A percentile compares a stretch with the other conserved stretches of the same genome.
Evolutionary conservation across 768 basidiomycete species (phyloP).

Genomic region (Arthromyces matolae): DNA sequence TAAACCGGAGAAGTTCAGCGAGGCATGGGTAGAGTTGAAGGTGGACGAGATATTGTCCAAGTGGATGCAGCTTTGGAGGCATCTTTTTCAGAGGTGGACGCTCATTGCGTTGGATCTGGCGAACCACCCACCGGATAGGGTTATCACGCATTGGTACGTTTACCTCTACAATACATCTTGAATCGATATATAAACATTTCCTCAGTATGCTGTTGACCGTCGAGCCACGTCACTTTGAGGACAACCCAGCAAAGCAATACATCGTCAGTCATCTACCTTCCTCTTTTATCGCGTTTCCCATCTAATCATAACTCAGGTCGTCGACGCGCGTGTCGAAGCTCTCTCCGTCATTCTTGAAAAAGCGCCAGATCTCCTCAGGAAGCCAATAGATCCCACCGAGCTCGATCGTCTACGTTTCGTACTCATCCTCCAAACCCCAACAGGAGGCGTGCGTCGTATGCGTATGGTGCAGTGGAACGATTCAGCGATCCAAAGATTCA

Average conservation of each 20-base stretch:
- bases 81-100: constrained; percentile 7
- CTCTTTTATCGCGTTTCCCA: neutral
- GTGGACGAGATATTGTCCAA: constrained; percentile 5
- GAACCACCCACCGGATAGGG: constrained; percentile 12
- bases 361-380: constrained; percentile 2
- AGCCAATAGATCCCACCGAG: constrained; percentile 12
- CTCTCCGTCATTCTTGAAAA: neutral
- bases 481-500: neutral
- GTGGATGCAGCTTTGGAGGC: constrained; percentile 13
- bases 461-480: constrained; percentile 14
- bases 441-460: constrained; percentile 4
- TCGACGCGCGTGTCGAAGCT: constrained; percentile 1
- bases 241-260: constrained; percentile 8
- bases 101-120: constrained; percentile 11
- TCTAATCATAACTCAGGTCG: too few species aligned
- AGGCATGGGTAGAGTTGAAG: constrained; percentile 12
- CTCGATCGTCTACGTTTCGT: constrained; percentile 9
- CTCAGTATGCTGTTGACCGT: constrained; percentile 8
- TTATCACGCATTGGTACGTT: constrained; percentile 12
- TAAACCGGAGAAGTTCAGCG: constrained; percentile 7
- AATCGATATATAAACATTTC: neutral
- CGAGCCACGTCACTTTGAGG: neutral
- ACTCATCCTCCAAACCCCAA: neutral
- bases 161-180: neutral
- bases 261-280: neutral